Conservation (phyloP, 192 early-diverging fungal genomes). For the Gonapodya prolifera region DNA sequence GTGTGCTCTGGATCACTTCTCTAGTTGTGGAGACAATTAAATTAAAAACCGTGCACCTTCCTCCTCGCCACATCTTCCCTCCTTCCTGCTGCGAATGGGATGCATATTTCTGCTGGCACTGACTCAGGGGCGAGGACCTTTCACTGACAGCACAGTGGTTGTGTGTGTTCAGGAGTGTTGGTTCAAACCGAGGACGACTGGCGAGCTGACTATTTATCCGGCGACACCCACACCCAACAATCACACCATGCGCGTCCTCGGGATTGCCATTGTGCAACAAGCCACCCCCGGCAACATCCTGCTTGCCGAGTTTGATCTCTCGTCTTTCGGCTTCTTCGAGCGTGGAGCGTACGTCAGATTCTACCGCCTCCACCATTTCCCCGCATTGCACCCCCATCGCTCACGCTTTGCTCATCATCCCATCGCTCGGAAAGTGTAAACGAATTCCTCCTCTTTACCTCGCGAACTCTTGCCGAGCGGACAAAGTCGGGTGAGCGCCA, state of each 20-base stretch:
- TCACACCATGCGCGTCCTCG: constrained; percentile 22
- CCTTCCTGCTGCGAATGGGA: too few relatives aligned
- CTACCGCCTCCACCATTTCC: neutral
- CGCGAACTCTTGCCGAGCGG: constrained; percentile 72
- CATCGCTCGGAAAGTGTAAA: constrained; percentile 41
- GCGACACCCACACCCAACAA: too few relatives aligned
- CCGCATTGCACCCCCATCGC: constrained; percentile 4
- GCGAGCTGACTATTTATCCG: too few relatives aligned
- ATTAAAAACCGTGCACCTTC: too few relatives aligned
- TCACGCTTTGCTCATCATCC: neutral
- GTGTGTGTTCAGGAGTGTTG: too few relatives aligned
- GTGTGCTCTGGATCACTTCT: too few relatives aligned
- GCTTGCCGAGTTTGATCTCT: constrained; percentile 55
- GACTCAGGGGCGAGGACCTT: too few relatives aligned
- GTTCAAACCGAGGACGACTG: too few relatives aligned
- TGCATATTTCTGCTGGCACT: too few relatives aligned
- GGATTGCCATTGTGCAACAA: constrained; percentile 31
- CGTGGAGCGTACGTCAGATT: constrained; percentile 46
- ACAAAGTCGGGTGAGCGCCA: constrained; percentile 65
- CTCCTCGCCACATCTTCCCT: too few relatives aligned
- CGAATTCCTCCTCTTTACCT: constrained; percentile 80
- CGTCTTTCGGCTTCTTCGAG: constrained; percentile 76
- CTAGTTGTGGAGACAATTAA: too few relatives aligned
- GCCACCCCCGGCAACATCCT: constrained; percentile 34
- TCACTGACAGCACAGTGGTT: too few relatives aligned